phyloP scores from a whole-genome alignment of 2,329 filamentous ascomycete genomes.

The Exophiala aquamarina region DNA sequence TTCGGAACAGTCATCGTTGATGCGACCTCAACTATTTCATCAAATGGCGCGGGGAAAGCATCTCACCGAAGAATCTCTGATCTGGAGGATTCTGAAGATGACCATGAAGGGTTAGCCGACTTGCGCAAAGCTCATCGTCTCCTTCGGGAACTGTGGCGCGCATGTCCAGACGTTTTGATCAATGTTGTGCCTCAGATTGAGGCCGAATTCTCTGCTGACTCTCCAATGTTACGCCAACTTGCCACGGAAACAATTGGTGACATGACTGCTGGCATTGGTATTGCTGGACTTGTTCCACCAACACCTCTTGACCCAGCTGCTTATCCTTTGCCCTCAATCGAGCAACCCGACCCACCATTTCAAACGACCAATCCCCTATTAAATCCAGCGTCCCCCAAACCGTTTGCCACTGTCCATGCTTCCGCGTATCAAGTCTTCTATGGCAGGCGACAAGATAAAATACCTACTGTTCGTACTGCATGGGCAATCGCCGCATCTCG shows the following conservation, averaged over 20 bases:
- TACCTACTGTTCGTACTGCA: slow-evolving; percentile 73
- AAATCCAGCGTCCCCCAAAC: slow-evolving; percentile 81
- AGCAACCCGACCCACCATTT: slow-evolving; percentile 58
- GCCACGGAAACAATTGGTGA: slow-evolving; percentile 94
- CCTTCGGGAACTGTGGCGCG: slow-evolving; percentile 89
- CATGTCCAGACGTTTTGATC: slow-evolving; percentile 80
- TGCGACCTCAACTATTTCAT: slow-evolving; percentile 52
- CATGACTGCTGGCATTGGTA: slow-evolving; percentile 89
- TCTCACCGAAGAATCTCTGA: slow-evolving; percentile 49
- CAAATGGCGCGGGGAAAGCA: slow-evolving; percentile 41
- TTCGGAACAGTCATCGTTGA: slow-evolving; percentile 97
- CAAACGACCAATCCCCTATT: slow-evolving; percentile 63
- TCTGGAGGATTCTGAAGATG: slow-evolving; percentile 63
- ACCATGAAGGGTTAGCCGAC: slow-evolving; percentile 83
- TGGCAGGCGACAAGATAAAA: slow-evolving; percentile 83
- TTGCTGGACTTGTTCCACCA: slow-evolving; percentile 76
- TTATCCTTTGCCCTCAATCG: slow-evolving; percentile 69
- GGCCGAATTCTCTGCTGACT: slow-evolving; percentile 86
- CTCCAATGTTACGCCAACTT: slow-evolving; percentile 78
- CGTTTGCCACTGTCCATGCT: slow-evolving; percentile 80
- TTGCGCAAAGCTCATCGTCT: slow-evolving; percentile 85
- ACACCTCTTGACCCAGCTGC: slow-evolving; percentile 74
- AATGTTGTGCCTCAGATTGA: slow-evolving; percentile 95
- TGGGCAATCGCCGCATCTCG: slow-evolving; percentile 84
- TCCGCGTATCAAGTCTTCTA: slow-evolving; percentile 81